Evolutionary conservation across 306 rosid genomes (phyloP), one percentile per base, ranked within the genome.

Genomic region (Malus sieversii): DNA sequence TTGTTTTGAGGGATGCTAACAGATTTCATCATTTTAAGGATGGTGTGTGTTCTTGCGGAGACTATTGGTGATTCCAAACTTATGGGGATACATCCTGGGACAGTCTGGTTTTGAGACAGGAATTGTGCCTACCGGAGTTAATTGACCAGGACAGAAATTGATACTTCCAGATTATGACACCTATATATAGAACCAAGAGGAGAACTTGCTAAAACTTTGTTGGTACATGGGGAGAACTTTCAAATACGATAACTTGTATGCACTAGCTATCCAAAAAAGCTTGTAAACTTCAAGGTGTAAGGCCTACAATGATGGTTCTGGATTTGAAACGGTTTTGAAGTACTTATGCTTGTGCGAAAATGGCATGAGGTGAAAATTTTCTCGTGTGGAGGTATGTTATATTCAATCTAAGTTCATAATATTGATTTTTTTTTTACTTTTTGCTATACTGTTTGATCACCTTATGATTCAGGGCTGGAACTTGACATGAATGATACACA

Each of bases 1-100:
- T 77, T 22, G 44, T 72, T 45, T 63, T 77, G 68, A 78, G 81
- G 57, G 81, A 77, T 72, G 77, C 73, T 22, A 77, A 81, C n/a
- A 68, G 78, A 75, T 81, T 77, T 52, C 81, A 81, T 64, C 77
- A 78, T 51, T 77, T 81, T 40, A 77, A 66, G 62, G 85, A 67
- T 52, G 81, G 85, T 3, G 73, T 40, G 45, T 77, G 85, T 60
- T 81, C 81, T 18, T 81, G 85, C 15, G 14, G 66, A 53, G 81
- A 77, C 68, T 81, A 72, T 68, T 77, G 78, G 85, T 77, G 71
- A 73, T 53, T 60, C 33, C 19, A 5, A 13, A 60, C 33, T 14
- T 60, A 13, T 25, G 65, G 65, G 65, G 33, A 25, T 60, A 23
- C 3, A 10, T 59, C 7, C 64, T 59, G 13, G 65, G 65, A 59